Evolutionary conservation across 352 stramenopile genomes (phyloP).

Genomic region (Phytophthora quininea): DNA sequence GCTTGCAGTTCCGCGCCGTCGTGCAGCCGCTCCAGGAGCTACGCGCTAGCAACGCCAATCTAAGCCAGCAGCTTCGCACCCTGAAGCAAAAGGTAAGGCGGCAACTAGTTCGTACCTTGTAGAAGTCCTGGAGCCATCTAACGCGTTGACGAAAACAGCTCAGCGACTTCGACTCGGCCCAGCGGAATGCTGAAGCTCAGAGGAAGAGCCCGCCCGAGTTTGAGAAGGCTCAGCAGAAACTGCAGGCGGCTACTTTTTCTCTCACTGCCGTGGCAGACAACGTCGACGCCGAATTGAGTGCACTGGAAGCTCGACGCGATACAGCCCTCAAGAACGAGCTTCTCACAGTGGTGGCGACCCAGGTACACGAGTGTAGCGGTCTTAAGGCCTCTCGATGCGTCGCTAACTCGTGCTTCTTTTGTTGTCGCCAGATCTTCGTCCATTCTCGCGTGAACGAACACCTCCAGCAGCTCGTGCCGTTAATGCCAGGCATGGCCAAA

Average conservation of each 20-base stretch:
- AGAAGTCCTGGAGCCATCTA: not conserved
- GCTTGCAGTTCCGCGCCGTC: conserved; percentile 52
- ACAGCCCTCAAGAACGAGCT: conserved; percentile 82
- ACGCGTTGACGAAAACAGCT: conserved; percentile 34
- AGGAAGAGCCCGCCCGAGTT: conserved; percentile 69
- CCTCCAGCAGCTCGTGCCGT: conserved; percentile 74
- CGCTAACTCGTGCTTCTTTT: not conserved
- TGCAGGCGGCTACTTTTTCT: conserved; percentile 49
- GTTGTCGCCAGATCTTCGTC: conserved; percentile 56
- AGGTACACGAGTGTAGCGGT: conserved; percentile 30
- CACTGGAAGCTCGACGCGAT: conserved; percentile 61
- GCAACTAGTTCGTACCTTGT: not conserved
- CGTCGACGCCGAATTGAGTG: conserved; percentile 71
- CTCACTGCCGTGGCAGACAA: conserved; percentile 61
- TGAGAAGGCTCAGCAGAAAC: conserved; percentile 68
- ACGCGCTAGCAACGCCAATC: conserved; percentile 38
- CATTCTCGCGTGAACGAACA: conserved; percentile 69
- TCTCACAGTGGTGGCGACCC: conserved; percentile 72
- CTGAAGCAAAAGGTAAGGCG: conserved; percentile 53
- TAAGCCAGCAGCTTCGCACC: conserved; percentile 52
- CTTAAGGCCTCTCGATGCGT: not conserved
- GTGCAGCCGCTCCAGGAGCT: conserved; percentile 52
- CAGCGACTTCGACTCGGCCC: conserved; percentile 76
- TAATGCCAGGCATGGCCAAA: conserved; percentile 67
- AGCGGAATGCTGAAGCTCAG: conserved; percentile 64